A percentile compares a stretch with the other conserved stretches of the same genome.
phyloP scores from a whole-genome alignment of 2,329 filamentous ascomycete species.

The Simplicillium aogashimaense region DNA sequence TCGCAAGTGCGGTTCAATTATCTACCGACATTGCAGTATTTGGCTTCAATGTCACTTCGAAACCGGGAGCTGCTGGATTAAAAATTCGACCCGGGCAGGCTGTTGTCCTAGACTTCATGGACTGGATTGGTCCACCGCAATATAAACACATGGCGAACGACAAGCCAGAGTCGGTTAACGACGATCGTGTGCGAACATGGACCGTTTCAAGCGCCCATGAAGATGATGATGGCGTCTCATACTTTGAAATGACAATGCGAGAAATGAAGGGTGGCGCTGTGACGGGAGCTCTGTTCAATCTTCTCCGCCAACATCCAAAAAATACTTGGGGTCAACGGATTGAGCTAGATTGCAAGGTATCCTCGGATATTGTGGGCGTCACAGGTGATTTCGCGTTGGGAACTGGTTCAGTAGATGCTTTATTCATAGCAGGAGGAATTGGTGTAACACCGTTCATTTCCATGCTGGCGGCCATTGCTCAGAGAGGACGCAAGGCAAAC shows the following conservation, averaged over 20 bases:
- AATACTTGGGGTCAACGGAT: neutral
- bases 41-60: neutral
- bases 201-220: constrained; percentile 1
- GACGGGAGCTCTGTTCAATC: neutral
- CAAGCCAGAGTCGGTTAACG: neutral
- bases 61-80: neutral
- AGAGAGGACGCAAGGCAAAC: neutral
- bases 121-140: constrained; percentile 2
- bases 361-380: neutral
- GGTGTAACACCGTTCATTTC: neutral
- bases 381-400: neutral
- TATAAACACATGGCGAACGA: constrained; percentile 1
- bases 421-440: neutral
- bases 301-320: neutral
- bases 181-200: constrained; percentile 2
- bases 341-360: neutral
- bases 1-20: neutral
- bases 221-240: neutral
- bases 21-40: neutral
- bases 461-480: neutral
- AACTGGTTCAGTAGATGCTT: neutral
- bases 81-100: constrained; percentile 1
- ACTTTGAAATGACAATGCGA: constrained; percentile 2
- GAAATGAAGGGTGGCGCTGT: neutral
- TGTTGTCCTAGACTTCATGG: constrained; percentile 1